Evolutionary conservation across 768 basidiomycete species (phyloP), one percentile per base, ranked within the genome.

Genomic region (Russula griseocarnosa): DNA sequence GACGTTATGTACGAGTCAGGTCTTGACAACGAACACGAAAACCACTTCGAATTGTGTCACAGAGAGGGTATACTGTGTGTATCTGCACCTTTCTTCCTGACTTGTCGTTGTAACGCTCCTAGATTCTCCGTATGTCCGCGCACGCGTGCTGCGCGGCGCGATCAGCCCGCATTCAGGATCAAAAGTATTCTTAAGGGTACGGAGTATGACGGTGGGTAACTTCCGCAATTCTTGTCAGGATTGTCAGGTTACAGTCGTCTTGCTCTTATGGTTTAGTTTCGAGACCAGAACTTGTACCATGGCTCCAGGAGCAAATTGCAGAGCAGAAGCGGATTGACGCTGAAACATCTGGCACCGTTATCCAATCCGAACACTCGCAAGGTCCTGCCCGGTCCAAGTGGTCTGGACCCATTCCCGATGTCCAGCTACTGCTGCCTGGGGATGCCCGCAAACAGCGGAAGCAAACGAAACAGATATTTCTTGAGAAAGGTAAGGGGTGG

Each of bases 1-100:
- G 92, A 94, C 73, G 76, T 94, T 59, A 91, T 93, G 88, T 94
- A 94, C 69, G 92, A 94, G 65, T 81, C 83, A 2, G 87, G 84
- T 14, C 77, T 78, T 6, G 85, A 86, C 60, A 72, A 76, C 5
- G 86, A 87, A 55, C 82, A 83, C 61, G 87, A 90, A 74, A 83
- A 81, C 58, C 79, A 87, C 67, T 73, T 84, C 26, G 89, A 88
- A 53, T 74, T 82, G 28, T 93, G 91, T 70, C 76, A 76, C n/a
- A 76, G 85, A n/a, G 91, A 94, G 73, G 92, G 92, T 13, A 92
- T 94, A 46, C 69, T 93, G 92, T 92, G 68, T 61, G 85, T 40
- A 51, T 36, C 6, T 18, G 46, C 44, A 38, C 50, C 24, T 28
- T 50, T 28, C 20, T 47, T 46, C 16, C 28, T 28, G 16, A 55